Percentiles rank a stretch among this genome's conserved stretches.
Conservation (phyloP, 129 eudicot genomes). For the Cynara cardunculus region DNA sequence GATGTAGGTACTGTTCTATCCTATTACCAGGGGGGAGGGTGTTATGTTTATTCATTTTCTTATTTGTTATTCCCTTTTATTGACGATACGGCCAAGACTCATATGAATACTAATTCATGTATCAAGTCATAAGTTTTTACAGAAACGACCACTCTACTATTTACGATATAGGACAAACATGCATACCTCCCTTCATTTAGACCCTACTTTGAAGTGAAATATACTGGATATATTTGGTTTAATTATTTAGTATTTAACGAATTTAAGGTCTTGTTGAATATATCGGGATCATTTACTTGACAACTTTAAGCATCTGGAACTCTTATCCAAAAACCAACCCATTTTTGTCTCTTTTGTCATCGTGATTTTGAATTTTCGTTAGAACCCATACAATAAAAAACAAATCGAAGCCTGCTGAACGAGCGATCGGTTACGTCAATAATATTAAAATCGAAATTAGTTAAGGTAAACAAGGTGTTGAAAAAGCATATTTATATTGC, state of each 20-base stretch:
- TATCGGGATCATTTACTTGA: conserved; percentile 6
- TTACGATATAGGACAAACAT: background rate
- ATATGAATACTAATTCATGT: background rate
- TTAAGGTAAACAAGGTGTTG: conserved; percentile 14
- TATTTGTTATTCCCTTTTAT: background rate
- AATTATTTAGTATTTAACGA: background rate
- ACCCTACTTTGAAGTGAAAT: background rate
- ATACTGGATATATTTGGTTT: background rate
- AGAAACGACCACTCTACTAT: background rate
- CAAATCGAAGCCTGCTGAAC: background rate
- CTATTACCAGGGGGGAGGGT: background rate
- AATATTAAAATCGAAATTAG: background rate
- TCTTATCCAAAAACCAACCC: background rate
- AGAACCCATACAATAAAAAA: background rate
- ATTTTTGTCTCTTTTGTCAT: background rate
- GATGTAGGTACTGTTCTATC: background rate
- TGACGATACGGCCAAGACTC: background rate
- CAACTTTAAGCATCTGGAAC: conserved; percentile 4
- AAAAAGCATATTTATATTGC: background rate
- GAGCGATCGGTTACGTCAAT: background rate
- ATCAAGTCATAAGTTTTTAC: background rate
- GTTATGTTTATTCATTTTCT: background rate
- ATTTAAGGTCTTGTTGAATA: background rate
- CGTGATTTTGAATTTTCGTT: background rate
- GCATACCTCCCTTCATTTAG: background rate